A percentile compares a stretch with the other conserved stretches of the same genome.
Conservation (phyloP, 352 stramenopile species). For the Pythium phragmiticola region DNA sequence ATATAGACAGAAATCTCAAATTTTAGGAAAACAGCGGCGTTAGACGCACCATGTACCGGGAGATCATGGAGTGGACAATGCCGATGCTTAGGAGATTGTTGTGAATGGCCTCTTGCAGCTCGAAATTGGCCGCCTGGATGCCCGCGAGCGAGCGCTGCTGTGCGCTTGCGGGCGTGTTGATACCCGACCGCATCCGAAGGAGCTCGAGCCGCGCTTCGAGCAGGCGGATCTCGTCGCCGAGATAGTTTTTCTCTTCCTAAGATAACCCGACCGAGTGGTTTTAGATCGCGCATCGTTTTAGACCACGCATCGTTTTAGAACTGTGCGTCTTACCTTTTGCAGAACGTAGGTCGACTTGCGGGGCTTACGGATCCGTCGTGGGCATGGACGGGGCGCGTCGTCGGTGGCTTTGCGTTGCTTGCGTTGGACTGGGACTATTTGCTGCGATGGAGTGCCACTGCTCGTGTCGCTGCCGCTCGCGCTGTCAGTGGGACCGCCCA, state of each 20-base stretch:
- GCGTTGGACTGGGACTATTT: background rate
- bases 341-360: slow-evolving; percentile 24
- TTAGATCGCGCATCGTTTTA: background rate
- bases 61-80: slow-evolving; percentile 20
- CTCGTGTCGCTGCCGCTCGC: slow-evolving; percentile 8
- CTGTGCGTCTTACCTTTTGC: slow-evolving; percentile 3
- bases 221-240: slow-evolving; percentile 22
- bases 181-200: slow-evolving; percentile 14
- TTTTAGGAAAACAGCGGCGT: background rate
- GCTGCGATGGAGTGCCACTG: background rate
- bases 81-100: slow-evolving; percentile 15
- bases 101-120: slow-evolving; percentile 23
- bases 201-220: slow-evolving; percentile 24
- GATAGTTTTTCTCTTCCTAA: slow-evolving; percentile 21
- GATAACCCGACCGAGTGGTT: no score
- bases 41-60: slow-evolving; percentile 15
- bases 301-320: background rate
- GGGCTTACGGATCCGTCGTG: slow-evolving; percentile 5
- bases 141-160: slow-evolving; percentile 14
- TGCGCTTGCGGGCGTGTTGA: background rate
- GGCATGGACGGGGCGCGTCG: background rate
- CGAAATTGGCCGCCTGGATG: slow-evolving; percentile 15
- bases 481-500: background rate
- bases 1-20: background rate
- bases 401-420: background rate